A percentile compares a stretch with the other conserved stretches of the same genome.
phyloP scores from a whole-genome alignment of 2,329 filamentous ascomycete genomes.

The Cylindrodendrum hubeiense region DNA sequence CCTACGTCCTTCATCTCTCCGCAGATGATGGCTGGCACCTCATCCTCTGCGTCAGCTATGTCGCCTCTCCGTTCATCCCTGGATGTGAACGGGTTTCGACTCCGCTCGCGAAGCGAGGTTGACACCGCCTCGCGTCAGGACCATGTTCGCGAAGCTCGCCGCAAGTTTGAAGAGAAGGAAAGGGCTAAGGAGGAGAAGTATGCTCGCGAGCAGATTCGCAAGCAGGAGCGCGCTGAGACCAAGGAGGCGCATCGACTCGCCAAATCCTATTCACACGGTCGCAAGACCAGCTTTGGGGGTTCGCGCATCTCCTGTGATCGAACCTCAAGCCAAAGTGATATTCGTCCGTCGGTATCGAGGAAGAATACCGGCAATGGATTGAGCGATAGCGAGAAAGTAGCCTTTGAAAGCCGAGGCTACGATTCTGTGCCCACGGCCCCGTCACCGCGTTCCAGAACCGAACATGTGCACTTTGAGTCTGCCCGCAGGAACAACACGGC shows the following conservation, averaged over 20 bases:
- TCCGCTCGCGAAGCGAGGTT: constrained; percentile 71
- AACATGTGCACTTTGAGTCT: constrained; percentile 59
- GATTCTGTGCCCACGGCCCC: constrained; percentile 53
- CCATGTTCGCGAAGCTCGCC: constrained; percentile 70
- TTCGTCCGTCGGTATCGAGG: constrained; percentile 45
- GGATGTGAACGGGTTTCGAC: constrained; percentile 68
- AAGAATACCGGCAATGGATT: constrained; percentile 42
- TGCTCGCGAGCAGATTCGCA: constrained; percentile 68
- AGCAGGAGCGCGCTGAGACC: constrained; percentile 68
- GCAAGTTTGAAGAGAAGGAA: constrained; percentile 73
- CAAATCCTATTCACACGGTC: constrained; percentile 56
- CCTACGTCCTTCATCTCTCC: constrained; percentile 43
- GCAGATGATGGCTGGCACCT: constrained; percentile 40
- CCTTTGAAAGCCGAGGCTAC: constrained; percentile 61
- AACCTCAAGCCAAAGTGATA: constrained; percentile 47
- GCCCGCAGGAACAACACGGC: constrained; percentile 59
- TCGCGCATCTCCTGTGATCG: constrained; percentile 50
- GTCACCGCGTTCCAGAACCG: constrained; percentile 48
- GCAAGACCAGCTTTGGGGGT: constrained; percentile 53
- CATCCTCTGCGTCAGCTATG: constrained; percentile 52
- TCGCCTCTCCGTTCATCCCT: constrained; percentile 71
- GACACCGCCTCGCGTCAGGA: constrained; percentile 67
- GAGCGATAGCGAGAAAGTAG: constrained; percentile 55
- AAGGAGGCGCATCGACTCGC: constrained; percentile 67
- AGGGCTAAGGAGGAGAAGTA: constrained; percentile 72